phyloP scores from a whole-genome alignment of 129 eudicot species.

The Flaveria trinervia region DNA sequence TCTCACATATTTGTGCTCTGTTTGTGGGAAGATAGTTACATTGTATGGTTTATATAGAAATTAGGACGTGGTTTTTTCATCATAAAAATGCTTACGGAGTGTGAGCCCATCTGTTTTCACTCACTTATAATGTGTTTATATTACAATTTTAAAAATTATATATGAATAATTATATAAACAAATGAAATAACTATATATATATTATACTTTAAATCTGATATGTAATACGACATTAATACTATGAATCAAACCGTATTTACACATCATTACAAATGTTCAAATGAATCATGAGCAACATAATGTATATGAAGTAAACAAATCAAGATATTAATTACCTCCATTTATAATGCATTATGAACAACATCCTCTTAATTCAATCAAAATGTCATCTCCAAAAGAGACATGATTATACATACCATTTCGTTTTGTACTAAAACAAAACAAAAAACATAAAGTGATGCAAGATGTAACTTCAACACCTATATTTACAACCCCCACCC shows the following conservation, averaged over 20 bases:
- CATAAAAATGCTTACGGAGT: too few species aligned
- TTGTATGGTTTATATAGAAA: too few species aligned
- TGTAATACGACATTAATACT: not conserved
- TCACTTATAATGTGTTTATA: too few species aligned
- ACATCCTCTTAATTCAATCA: constrained; percentile 15
- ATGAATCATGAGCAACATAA: not conserved
- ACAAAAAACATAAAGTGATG: constrained; percentile 7
- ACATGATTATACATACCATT: constrained; percentile 12
- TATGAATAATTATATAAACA: too few species aligned
- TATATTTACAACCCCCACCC: not conserved
- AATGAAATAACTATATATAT: too few species aligned
- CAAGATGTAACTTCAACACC: not conserved
- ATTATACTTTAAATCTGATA: not conserved
- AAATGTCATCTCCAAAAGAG: constrained; percentile 22
- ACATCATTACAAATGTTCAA: not conserved
- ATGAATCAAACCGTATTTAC: not conserved
- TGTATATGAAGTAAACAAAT: not conserved
- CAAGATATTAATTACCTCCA: not conserved
- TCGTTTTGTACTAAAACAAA: constrained; percentile 14
- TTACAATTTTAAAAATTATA: too few species aligned
- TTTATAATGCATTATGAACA: not conserved
- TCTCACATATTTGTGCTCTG: too few species aligned
- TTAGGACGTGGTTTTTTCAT: too few species aligned
- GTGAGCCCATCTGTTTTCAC: too few species aligned
- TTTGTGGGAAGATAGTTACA: too few species aligned